Percentiles rank a stretch among this genome's conserved stretches.
phyloP scores from a whole-genome alignment of 2,329 filamentous ascomycete species.

The Teratosphaeria epicoccoides region DNA sequence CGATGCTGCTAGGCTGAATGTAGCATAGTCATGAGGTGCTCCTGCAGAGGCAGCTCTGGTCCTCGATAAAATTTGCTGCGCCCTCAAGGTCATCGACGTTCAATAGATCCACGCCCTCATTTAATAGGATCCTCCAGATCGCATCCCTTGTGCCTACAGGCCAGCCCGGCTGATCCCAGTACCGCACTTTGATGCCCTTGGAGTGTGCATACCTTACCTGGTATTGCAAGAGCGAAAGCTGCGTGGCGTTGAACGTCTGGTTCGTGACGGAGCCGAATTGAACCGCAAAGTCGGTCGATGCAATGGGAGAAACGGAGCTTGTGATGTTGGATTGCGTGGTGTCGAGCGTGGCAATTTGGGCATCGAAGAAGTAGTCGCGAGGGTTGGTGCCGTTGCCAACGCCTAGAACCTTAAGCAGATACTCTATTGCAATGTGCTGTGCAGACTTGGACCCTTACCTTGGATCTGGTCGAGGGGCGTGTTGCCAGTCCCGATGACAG shows the following conservation, averaged over 20 bases:
- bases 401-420: not conserved
- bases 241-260: constrained; percentile 34
- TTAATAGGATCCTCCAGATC: constrained; percentile 47
- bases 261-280: constrained; percentile 31
- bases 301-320: constrained; percentile 41
- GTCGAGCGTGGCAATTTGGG: constrained; percentile 38
- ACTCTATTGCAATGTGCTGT: too few species aligned
- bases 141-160: constrained; percentile 48
- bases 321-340: constrained; percentile 37
- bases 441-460: too few species aligned
- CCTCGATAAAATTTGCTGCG: constrained; percentile 34
- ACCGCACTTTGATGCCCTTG: constrained; percentile 49
- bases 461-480: constrained; percentile 9
- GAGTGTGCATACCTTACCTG: constrained; percentile 46
- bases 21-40: too few species aligned
- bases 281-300: constrained; percentile 40
- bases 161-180: constrained; percentile 53
- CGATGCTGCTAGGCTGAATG: too few species aligned
- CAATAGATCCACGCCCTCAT: constrained; percentile 49
- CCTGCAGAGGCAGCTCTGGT: too few species aligned
- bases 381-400: constrained; percentile 1
- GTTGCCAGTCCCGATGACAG: constrained; percentile 46
- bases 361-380: constrained; percentile 49
- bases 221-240: constrained; percentile 39
- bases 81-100: constrained; percentile 55